A percentile compares a stretch with the other conserved stretches of the same genome.
Evolutionary conservation across 73 alveolate genomes (phyloP).

Genomic region (Uronychia binucleata): DNA sequence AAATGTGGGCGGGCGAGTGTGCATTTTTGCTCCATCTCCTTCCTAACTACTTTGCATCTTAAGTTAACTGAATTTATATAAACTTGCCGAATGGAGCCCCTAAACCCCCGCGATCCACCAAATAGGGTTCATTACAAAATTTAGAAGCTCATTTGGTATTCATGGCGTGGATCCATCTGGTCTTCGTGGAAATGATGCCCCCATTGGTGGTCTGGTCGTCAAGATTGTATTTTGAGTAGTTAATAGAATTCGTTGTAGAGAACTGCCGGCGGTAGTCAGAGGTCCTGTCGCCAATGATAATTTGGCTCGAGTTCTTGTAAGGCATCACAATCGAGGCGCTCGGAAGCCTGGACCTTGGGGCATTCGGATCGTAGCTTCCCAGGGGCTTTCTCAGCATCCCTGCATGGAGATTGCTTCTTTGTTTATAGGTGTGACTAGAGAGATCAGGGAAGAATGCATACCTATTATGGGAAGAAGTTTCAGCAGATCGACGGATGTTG

Average conservation of each 20-base stretch:
- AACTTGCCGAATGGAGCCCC: too few relatives aligned
- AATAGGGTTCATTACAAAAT: too few relatives aligned
- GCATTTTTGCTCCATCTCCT: too few relatives aligned
- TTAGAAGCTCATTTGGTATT: neutral
- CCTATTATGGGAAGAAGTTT: conserved; percentile 18
- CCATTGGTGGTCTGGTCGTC: conserved; percentile 61
- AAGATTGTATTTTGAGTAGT: conserved; percentile 32
- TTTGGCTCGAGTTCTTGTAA: conserved; percentile 62
- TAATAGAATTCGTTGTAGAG: conserved; percentile 39
- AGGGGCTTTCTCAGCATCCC: conserved; percentile 84
- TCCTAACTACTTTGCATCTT: too few relatives aligned
- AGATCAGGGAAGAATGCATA: conserved; percentile 8
- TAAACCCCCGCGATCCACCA: too few relatives aligned
- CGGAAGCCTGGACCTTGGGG: conserved; percentile 67
- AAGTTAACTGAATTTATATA: too few relatives aligned
- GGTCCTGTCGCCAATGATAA: conserved; percentile 67
- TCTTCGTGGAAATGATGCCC: conserved; percentile 67
- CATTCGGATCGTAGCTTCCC: conserved; percentile 70
- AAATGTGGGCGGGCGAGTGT: too few relatives aligned
- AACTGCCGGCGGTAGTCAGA: conserved; percentile 55
- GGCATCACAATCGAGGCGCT: conserved; percentile 69
- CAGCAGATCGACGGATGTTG: conserved; percentile 48
- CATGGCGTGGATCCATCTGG: conserved; percentile 65
- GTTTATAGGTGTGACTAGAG: conserved; percentile 23
- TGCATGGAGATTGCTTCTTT: conserved; percentile 55